These are phyloP conservation scores for Penicillium longicatenatum DNA, from an alignment of 495 filamentous ascomycete genomes.

Conservation along the genomic window DNA sequence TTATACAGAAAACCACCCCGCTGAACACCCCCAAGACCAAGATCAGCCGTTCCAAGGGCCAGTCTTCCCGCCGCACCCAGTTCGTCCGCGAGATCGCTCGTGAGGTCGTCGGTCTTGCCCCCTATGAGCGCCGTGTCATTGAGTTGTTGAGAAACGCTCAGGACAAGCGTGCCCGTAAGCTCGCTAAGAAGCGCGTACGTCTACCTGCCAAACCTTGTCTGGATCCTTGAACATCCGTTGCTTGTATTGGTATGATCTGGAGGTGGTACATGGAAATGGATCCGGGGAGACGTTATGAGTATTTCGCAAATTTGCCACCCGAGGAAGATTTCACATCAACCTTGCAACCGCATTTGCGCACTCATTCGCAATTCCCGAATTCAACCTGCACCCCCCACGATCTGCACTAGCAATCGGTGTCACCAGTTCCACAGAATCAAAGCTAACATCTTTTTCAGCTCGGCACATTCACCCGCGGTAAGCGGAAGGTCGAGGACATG, in stretches of 20 bases:
- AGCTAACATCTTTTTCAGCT: constrained; percentile 55
- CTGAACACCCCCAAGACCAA: constrained; percentile 78
- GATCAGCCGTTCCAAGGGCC: constrained; percentile 87
- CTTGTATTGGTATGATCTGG: constrained; percentile 6
- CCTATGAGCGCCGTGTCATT: constrained; percentile 97
- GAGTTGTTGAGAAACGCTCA: constrained; percentile 98
- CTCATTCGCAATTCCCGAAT: not conserved
- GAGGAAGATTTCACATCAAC: constrained; percentile 5
- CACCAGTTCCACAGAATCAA: constrained; percentile 1
- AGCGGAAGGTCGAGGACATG: constrained; percentile 99
- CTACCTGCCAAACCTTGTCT: constrained; percentile 1
- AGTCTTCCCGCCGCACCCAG: constrained; percentile 86
- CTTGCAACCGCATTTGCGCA: not conserved
- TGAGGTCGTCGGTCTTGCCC: constrained; percentile 89
- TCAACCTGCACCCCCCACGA: not conserved
- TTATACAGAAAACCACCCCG: constrained; percentile 83
- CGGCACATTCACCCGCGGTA: constrained; percentile 95
- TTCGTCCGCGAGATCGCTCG: constrained; percentile 95
- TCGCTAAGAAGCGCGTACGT: constrained; percentile 96
- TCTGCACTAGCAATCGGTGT: not conserved
- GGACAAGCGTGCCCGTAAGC: constrained; percentile 98
- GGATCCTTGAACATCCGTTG: not conserved
- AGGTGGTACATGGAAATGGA: not conserved
- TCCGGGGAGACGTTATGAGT: not conserved
- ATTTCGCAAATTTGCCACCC: constrained; percentile 9